These are phyloP conservation scores for Cladorrhinum sp. DNA, from an alignment of 2,329 filamentous ascomycete species.

Conservation along the genomic window DNA sequence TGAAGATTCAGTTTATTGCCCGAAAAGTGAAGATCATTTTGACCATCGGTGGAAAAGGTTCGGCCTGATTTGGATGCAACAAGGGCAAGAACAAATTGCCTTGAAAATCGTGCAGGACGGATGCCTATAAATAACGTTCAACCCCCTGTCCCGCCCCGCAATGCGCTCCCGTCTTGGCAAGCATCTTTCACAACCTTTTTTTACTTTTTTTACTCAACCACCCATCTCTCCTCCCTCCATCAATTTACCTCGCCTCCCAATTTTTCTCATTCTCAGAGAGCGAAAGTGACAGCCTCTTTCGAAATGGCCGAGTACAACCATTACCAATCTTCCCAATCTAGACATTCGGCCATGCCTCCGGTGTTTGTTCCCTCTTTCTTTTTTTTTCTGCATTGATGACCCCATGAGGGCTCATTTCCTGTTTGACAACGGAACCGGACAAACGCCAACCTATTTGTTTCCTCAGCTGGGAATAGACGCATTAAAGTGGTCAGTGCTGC, in stretches of 20 bases:
- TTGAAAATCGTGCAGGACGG: no score
- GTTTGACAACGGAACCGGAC: no score
- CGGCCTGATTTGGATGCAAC: background rate
- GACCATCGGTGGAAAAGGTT: background rate
- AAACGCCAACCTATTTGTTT: background rate
- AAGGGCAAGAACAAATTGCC: background rate
- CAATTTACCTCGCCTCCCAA: no score
- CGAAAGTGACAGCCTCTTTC: background rate
- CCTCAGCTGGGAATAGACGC: background rate
- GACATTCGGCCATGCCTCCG: background rate
- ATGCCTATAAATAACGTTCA: background rate
- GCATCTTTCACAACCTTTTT: background rate
- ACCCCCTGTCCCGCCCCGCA: background rate
- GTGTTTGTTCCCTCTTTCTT: background rate
- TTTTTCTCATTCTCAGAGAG: no score
- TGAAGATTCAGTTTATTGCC: no score
- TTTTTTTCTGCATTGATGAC: background rate
- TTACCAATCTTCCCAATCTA: background rate
- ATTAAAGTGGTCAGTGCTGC: background rate
- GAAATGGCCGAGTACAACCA: background rate
- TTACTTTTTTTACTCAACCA: background rate
- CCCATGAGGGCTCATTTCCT: background rate
- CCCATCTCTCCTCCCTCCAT: background rate
- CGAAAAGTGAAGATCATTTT: background rate
- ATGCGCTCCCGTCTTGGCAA: conserved; percentile 4